Base-by-base conservation (phyloP, 2,329 filamentous ascomycete species). In the Xylaria sp. region DNA sequence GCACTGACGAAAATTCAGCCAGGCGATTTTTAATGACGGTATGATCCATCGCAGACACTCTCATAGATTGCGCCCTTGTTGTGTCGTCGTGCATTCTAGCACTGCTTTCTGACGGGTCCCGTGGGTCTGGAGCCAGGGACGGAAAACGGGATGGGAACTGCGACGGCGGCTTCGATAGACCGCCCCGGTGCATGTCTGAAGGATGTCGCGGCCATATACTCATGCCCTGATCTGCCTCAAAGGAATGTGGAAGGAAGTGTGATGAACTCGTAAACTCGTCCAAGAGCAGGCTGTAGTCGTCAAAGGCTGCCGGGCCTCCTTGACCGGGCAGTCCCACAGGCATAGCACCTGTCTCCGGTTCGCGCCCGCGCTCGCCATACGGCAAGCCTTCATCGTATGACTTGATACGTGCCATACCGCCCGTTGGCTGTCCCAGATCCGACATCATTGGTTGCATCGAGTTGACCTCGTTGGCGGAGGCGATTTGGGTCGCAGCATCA, bases 231-330 rank as follows among this genome's bases (percentile, higher is more conserved):
- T 84, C 81, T 1, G 75, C 70, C 53, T 84, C 81, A 43, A 84
- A 79, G 2, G 78, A 77, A 2, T 80, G 76, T 1, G 82, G 81
- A 1, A 85, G 66, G 49, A 84, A 82, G 57, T 84, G 79, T 0
- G 81, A 78, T 7, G 81, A 78, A 1, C 78, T 72, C 8, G 74
- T 73, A 59, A 82, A 81, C 46, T 85, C 82, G 63, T 85, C 83
- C 48, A 85, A 69, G 54, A 86, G 85, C 11, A 84, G 67, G 54
- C 84, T 82, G 57, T 85, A 85, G 59, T 83, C 81, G 51, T 84
- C 80, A 56, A 81, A 80, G 1, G 71, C 64, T 1, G 78, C 68
- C 2, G 72, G 71, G 0, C 71, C 69, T 40, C 71, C 68, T 44
- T 76, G 74, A 7, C 71, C 69, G 1, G 71, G 62, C 43, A 76